A percentile compares a stretch with the other conserved stretches of the same genome.
These are phyloP conservation scores for Boletellus emodensis DNA, from an alignment of 768 basidiomycete genomes.

Conservation along the genomic window DNA sequence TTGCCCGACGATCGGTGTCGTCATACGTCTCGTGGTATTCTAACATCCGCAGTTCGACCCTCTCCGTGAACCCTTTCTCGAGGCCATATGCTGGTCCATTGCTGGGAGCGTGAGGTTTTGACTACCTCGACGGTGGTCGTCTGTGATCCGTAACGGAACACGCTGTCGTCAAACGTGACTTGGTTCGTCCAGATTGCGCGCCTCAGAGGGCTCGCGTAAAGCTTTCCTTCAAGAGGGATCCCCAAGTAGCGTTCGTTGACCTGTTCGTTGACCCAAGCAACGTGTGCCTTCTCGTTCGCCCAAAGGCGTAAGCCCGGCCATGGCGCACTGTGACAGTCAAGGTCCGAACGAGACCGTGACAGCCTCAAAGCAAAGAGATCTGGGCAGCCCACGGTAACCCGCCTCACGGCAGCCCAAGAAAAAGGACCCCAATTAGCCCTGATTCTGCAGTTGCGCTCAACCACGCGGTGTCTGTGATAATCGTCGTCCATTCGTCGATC, in stretches of 20 bases:
- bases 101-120: too few relatives aligned
- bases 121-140: conserved; percentile 55
- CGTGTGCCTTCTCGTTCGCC: conserved; percentile 38
- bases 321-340: too few relatives aligned
- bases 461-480: conserved; percentile 37
- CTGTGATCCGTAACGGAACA: conserved; percentile 22
- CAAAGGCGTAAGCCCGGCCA: conserved; percentile 50
- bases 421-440: conserved; percentile 46
- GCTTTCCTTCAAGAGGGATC: conserved; percentile 17
- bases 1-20: conserved; percentile 44
- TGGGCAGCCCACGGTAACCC: conserved; percentile 38
- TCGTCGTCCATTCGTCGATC: conserved; percentile 49
- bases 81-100: conserved; percentile 45
- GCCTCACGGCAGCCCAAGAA: conserved; percentile 69
- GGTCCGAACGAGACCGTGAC: too few relatives aligned
- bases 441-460: conserved; percentile 27
- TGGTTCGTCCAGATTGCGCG: conserved; percentile 57
- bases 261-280: conserved; percentile 17
- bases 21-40: conserved; percentile 20
- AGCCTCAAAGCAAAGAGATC: too few relatives aligned
- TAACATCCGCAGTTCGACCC: conserved; percentile 55
- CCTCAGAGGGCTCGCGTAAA: conserved; percentile 46
- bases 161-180: conserved; percentile 45
- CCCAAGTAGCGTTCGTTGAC: conserved; percentile 12
- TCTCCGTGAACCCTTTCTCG: conserved; percentile 56